Evolutionary conservation across 2,329 filamentous ascomycete genomes (phyloP), one percentile per base, ranked within the genome.

Genomic region (Ustilaginoidea virens): DNA sequence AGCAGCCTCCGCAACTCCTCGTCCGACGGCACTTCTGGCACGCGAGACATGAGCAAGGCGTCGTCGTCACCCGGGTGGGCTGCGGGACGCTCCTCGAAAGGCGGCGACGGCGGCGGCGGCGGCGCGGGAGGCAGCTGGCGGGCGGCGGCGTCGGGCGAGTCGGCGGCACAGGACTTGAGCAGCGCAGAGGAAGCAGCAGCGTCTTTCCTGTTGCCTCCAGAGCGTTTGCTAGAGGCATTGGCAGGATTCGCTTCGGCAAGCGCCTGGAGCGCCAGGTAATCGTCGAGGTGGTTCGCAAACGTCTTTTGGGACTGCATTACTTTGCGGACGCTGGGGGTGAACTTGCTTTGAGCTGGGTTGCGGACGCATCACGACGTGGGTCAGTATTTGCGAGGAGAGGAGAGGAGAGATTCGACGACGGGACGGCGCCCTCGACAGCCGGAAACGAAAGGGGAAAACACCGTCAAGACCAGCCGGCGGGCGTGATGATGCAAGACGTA

Each of bases 251-350:
- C 51, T 31, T 57, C 57, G 27, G 51, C 48, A 17, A 57, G 54
- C n/a, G 58, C 55, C 34, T 63, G 59, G 41, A 72, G 57, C 7
- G 80, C 80, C 40, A 80, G 66, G 49, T 78, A 82, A 49, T 90
- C 81, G 40, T 81, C 78, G 26, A 87, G 64, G 49, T 87, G 76
- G 54, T 90, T 85, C 36, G 73, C 71, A 50, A 87, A 87, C 3
- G 79, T 83, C 57, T 87, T 83, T 46, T 83, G 78, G 16, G 76
- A 82, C 39, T 76, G 72, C 32, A 90, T 60, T 36, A 90, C 83
- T 53, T 76, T 77, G 41, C 80, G 71, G 16, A 83, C 77, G 39
- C 71, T 74, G 20, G 71, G 63, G 5, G 77, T 81, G 48, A 71
- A 69, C 43, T 75, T 76, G 40, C 54, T 57, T 30, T 58, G 53